phyloP scores from a whole-genome alignment of 257 asterid genomes.

The Thymus quinquecostatus region DNA sequence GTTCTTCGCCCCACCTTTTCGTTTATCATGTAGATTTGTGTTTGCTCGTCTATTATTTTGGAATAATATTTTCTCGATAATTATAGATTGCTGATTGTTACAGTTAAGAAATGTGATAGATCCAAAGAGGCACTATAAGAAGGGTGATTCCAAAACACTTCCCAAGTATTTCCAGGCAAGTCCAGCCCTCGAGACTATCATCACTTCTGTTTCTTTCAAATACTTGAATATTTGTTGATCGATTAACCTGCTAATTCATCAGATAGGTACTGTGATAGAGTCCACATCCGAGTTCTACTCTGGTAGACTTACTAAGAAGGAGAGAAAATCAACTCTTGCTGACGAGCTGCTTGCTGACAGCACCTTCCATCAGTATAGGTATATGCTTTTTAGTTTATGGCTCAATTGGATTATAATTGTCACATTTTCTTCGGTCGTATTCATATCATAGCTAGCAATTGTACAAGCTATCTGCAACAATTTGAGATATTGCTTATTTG shows the following conservation, averaged over 20 bases:
- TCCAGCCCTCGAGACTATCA: slow-evolving; percentile 21
- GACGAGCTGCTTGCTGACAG: slow-evolving; percentile 84
- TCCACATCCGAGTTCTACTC: slow-evolving; percentile 71
- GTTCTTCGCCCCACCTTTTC: too few species aligned
- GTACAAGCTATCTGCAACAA: too few species aligned
- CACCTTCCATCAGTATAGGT: slow-evolving; percentile 62
- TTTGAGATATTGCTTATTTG: too few species aligned
- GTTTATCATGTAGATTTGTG: too few species aligned
- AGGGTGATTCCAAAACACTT: slow-evolving; percentile 68
- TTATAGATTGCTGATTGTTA: slow-evolving; percentile 26
- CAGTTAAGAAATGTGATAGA: slow-evolving; percentile 81
- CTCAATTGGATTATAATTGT: too few species aligned
- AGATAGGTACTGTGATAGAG: slow-evolving; percentile 95
- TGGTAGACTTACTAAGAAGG: slow-evolving; percentile 88
- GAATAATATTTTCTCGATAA: slow-evolving; percentile 15
- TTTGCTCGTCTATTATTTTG: not conserved
- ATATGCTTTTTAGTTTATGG: not conserved
- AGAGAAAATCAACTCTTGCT: slow-evolving; percentile 79
- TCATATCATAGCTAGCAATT: too few species aligned
- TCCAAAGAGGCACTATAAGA: slow-evolving; percentile 87
- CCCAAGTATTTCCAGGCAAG: slow-evolving; percentile 95
- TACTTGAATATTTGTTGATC: slow-evolving; percentile 2
- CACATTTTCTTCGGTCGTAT: too few species aligned
- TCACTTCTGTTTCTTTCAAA: not conserved
- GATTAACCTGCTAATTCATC: slow-evolving; percentile 31